Evolutionary conservation across 108 stramenopile genomes (phyloP).

Genomic region (Mayamaea pseudoterrestris): DNA sequence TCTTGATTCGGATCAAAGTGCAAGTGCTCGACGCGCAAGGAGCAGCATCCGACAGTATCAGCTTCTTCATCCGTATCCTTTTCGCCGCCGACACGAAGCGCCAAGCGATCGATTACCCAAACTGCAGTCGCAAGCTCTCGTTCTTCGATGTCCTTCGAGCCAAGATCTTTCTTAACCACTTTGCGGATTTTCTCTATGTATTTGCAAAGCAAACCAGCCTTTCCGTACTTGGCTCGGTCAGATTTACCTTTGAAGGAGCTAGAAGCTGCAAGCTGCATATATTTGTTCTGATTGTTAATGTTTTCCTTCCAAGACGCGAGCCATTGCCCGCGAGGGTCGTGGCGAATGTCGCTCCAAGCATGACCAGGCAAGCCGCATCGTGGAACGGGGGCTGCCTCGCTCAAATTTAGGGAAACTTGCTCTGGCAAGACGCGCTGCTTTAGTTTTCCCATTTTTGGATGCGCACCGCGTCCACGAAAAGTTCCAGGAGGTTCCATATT

Average conservation of each 20-base stretch:
- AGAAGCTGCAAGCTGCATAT: conserved; percentile 96
- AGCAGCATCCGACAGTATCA: conserved; percentile 99
- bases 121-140: conserved; percentile 96
- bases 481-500: conserved; percentile 96
- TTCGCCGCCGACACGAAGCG: conserved; percentile 99
- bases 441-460: conserved; percentile 98
- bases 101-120: conserved; percentile 98
- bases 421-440: conserved; percentile 88
- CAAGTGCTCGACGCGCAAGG: conserved; percentile 95
- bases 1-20: conserved; percentile 85
- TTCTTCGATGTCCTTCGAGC: conserved; percentile 55
- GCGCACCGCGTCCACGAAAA: conserved; percentile 97
- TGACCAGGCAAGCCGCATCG: conserved; percentile 89
- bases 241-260: conserved; percentile 98
- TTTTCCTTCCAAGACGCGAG: conserved; percentile 97
- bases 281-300: conserved; percentile 90
- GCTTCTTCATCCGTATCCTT: conserved; percentile 99
- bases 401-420: conserved; percentile 79
- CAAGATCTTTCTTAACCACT: conserved; percentile 84
- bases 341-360: conserved; percentile 89
- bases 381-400: conserved; percentile 81
- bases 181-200: conserved; percentile 90
- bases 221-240: conserved; percentile 95
- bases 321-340: conserved; percentile 97
- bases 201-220: conserved; percentile 93